phyloP scores from a whole-genome alignment of 1,284 basidiomycete genomes.

The Irpex sp. region DNA sequence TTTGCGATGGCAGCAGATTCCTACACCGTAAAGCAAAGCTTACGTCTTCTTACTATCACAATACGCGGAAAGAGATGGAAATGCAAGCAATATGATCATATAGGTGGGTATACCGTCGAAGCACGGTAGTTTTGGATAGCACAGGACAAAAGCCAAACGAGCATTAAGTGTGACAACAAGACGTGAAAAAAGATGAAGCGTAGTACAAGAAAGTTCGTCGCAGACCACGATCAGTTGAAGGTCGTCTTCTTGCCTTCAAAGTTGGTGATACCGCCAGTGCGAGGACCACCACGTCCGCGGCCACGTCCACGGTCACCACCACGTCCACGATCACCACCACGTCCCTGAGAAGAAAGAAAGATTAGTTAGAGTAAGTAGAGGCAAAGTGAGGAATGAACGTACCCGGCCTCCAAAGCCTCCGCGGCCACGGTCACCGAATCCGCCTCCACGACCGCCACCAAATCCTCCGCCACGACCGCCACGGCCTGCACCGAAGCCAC shows the following conservation, averaged over 20 bases:
- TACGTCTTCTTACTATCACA: too few relatives aligned
- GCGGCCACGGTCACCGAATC: slow-evolving; percentile 40
- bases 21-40: too few relatives aligned
- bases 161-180: not conserved
- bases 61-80: not conserved
- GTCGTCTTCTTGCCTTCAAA: slow-evolving; percentile 82
- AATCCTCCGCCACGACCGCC: slow-evolving; percentile 37
- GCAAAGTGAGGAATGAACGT: slow-evolving; percentile 7
- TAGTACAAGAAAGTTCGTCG: not conserved
- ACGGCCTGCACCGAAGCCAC: slow-evolving; percentile 39
- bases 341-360: slow-evolving; percentile 9
- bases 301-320: slow-evolving; percentile 40
- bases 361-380: not conserved
- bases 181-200: not conserved
- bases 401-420: slow-evolving; percentile 35
- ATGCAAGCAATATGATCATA: not conserved
- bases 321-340: slow-evolving; percentile 30
- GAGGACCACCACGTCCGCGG: slow-evolving; percentile 48
- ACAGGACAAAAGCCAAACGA: not conserved
- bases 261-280: slow-evolving; percentile 71
- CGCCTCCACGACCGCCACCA: slow-evolving; percentile 40
- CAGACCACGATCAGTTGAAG: slow-evolving; percentile 40
- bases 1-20: too few relatives aligned
- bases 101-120: not conserved
- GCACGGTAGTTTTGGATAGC: not conserved